Evolutionary conservation across 2,329 filamentous ascomycete species (phyloP), one percentile per base, ranked within the genome.

Genomic region (Exophiala bonariae): DNA sequence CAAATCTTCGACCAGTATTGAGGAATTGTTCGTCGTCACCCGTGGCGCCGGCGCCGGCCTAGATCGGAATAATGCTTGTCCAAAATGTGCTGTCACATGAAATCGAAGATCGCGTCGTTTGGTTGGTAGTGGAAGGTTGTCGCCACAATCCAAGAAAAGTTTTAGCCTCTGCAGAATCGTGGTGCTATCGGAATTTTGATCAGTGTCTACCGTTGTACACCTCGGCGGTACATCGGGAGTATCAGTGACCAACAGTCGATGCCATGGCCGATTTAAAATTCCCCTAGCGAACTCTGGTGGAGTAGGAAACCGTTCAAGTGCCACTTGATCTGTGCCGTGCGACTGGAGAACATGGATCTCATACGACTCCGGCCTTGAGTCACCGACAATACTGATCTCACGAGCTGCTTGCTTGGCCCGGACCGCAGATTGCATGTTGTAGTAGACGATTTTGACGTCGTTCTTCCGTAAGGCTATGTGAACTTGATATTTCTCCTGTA

Each of bases 391-490:
- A 22, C 43, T 22, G 32, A 55, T 49, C 35, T 52, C 52, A 5
- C 49, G 33, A 13, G 41, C 48, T 11, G 49, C 52, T 35, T 55
- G 52, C 10, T 49, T 41, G n/a, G 42, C 49, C n/a, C n/a, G n/a
- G n/a, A n/a, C n/a, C 9, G 26, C 22, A 23, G 34, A 37, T 2
- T 18, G 42, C 10, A 39, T 35, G 14, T 34, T 32, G 20, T 22
- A 16, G 28, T 55, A 42, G 10, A 49, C 19, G 3, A 55, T 36
- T 20, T 40, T 49, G 28, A 55, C 47, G 9, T 22, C 16, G 3
- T 40, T 17, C 9, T 33, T n/a, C 13, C 33, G 33, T 17, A 40
- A 10, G 14, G 31, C 16, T 30, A 55, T 55, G 19, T 23, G 34
- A n/a, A 52, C 41, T 17, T 42, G 44, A 36, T 49, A 50, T 30